These are phyloP conservation scores for Neoconidiobolus thromboides DNA, from an alignment of 371 early-diverging fungal genomes.

Conservation along the genomic window DNA sequence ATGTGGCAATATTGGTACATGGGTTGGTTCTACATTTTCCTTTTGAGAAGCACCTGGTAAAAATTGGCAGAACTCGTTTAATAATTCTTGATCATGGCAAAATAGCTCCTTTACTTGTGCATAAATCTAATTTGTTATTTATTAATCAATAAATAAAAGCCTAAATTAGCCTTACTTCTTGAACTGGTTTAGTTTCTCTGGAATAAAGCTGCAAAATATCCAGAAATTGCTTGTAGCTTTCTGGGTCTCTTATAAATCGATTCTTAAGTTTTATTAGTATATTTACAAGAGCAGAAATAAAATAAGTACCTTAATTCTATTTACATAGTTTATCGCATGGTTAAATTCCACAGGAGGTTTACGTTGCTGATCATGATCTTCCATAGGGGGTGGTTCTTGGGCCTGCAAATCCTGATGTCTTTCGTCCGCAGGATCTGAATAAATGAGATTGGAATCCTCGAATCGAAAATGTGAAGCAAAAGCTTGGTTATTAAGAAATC, in stretches of 20 bases:
- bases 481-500: no score
- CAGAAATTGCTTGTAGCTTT: constrained; percentile 81
- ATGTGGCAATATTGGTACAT: no score
- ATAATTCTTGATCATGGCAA: constrained; percentile 59
- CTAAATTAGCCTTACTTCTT: constrained; percentile 31
- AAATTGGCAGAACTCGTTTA: constrained; percentile 94
- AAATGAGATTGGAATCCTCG: constrained; percentile 4
- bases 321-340: constrained; percentile 87
- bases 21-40: no score
- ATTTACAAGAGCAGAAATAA: neutral
- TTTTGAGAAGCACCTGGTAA: constrained; percentile 44
- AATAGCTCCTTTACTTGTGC: constrained; percentile 72
- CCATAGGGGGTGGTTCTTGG: constrained; percentile 10
- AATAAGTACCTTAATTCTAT: constrained; percentile 65
- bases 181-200: constrained; percentile 71
- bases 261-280: constrained; percentile 21
- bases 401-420: constrained; percentile 4
- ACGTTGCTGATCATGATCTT: constrained; percentile 11
- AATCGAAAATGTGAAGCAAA: constrained; percentile 7
- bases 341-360: constrained; percentile 65
- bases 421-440: constrained; percentile 3
- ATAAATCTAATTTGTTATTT: constrained; percentile 38
- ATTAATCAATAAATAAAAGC: neutral
- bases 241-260: constrained; percentile 69
- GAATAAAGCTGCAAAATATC: constrained; percentile 91